These are phyloP conservation scores for Backusella luteola DNA, from an alignment of 192 early-diverging fungal species.

Conservation along the genomic window DNA sequence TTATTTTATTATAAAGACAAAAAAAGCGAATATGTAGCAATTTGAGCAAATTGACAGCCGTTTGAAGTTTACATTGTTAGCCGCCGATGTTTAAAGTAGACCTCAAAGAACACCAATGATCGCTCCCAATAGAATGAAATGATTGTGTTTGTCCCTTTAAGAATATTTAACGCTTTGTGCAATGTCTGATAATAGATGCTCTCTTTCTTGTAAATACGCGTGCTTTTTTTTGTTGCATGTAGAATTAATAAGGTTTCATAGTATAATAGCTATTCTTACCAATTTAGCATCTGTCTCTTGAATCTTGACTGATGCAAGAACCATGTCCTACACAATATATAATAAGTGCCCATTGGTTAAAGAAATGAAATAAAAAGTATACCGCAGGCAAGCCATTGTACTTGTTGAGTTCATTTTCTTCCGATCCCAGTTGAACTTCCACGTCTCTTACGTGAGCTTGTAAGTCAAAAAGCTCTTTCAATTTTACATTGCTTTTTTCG, in stretches of 20 bases:
- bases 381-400: neutral
- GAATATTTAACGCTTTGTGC: neutral
- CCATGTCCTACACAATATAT: neutral
- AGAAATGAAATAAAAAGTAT: neutral
- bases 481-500: neutral
- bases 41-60: no score
- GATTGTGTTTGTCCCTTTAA: neutral
- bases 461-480: neutral
- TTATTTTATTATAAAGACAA: no score
- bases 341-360: neutral
- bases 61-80: no score
- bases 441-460: neutral
- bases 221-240: neutral
- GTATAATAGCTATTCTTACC: neutral
- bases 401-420: neutral
- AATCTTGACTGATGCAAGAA: neutral
- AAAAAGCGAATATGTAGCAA: no score
- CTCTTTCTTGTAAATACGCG: neutral
- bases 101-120: neutral
- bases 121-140: neutral
- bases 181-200: neutral
- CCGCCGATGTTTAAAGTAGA: neutral
- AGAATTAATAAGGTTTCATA: neutral
- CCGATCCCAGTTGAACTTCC: neutral
- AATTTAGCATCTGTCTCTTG: neutral